Percentiles rank a stretch among this genome's conserved stretches.
Conservation (phyloP, 176 grass and related monocot genomes). For the Zea luxurians region DNA sequence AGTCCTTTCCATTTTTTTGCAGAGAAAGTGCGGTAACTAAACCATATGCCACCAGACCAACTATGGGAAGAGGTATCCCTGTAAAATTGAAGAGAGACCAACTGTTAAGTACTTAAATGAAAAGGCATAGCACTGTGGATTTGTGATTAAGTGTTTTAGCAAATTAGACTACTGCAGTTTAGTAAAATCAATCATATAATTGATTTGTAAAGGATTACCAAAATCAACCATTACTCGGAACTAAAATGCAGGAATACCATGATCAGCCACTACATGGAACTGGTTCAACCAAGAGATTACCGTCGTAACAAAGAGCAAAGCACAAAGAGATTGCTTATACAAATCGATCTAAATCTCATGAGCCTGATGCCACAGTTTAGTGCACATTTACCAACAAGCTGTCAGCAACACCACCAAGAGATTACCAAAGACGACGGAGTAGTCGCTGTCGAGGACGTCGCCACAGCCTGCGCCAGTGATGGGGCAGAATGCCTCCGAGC, state of each 20-base stretch:
- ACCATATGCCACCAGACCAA: constrained; percentile 73
- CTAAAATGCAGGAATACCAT: background rate
- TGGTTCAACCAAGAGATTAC: background rate
- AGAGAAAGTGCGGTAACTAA: constrained; percentile 68
- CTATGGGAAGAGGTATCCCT: constrained; percentile 80
- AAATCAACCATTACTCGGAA: background rate
- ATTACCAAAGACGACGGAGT: constrained; percentile 77
- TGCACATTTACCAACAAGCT: background rate
- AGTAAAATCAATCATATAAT: background rate
- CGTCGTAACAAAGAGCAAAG: background rate
- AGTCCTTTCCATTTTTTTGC: constrained; percentile 52
- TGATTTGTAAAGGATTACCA: background rate
- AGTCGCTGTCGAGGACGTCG: constrained; percentile 80
- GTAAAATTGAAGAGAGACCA: constrained; percentile 3
- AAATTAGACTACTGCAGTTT: background rate
- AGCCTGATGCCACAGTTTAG: background rate
- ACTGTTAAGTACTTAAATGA: constrained; percentile 1
- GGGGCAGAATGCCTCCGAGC: constrained; percentile 85
- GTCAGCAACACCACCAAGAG: background rate
- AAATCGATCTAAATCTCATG: background rate
- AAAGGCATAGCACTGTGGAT: background rate
- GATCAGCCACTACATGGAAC: background rate
- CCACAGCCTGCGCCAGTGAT: constrained; percentile 60
- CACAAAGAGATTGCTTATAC: background rate
- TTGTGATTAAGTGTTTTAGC: background rate